Conservation (phyloP, 176 grass and related monocot genomes). For the Panicum miliaceum region DNA sequence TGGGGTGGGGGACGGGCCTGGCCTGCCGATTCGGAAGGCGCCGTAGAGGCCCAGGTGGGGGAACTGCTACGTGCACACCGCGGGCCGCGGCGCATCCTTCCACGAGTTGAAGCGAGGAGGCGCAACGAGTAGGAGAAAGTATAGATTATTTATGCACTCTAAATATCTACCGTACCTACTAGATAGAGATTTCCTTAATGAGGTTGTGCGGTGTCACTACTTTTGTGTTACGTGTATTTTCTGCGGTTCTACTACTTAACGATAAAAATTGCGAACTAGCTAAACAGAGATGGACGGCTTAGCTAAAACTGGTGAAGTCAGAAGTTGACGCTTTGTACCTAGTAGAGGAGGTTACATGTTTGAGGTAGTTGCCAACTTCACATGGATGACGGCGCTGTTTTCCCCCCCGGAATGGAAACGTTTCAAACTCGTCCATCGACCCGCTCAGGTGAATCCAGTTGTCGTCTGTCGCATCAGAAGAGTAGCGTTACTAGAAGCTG, state of each 20-base stretch:
- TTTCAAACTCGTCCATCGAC: neutral
- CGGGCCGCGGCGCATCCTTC: no score
- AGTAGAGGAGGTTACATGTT: neutral
- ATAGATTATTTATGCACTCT: no score
- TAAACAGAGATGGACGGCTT: neutral
- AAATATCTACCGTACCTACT: no score
- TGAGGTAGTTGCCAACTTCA: neutral
- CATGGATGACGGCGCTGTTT: conserved; percentile 5
- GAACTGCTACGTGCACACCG: conserved; percentile 14
- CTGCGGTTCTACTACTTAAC: neutral
- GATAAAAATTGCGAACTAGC: neutral
- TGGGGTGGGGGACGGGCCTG: neutral
- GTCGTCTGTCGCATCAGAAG: neutral
- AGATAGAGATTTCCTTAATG: no score
- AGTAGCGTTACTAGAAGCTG: neutral
- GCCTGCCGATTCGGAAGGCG: neutral
- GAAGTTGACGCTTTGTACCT: neutral
- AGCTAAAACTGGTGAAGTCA: neutral
- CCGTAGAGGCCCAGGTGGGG: neutral
- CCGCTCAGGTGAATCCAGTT: conserved; percentile 6
- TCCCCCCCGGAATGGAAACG: neutral
- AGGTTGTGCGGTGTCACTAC: no score
- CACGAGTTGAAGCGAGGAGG: no score
- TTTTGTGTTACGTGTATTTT: neutral
- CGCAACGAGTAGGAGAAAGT: no score